These are phyloP conservation scores for Aspergillus sp. DNA, from an alignment of 2,329 filamentous ascomycete species.

Conservation along the genomic window DNA sequence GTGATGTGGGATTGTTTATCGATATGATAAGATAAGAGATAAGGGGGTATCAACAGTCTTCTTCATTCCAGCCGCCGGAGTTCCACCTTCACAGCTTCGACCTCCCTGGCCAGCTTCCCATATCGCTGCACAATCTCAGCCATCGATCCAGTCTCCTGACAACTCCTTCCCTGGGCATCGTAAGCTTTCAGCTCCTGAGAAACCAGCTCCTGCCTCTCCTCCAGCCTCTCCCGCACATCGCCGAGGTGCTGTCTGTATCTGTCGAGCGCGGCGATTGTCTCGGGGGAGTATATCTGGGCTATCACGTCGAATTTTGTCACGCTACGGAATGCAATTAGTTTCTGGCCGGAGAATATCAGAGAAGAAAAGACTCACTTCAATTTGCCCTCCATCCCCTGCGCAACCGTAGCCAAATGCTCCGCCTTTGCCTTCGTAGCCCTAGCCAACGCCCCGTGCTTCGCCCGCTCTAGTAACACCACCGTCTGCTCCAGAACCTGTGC, in stretches of 20 bases:
- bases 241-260: slow-evolving; percentile 26
- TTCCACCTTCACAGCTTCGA: neutral
- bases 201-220: slow-evolving; percentile 20
- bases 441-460: slow-evolving; percentile 29
- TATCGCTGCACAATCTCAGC: neutral
- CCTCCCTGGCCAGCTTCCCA: slow-evolving; percentile 3
- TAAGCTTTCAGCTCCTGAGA: slow-evolving; percentile 26
- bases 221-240: slow-evolving; percentile 19
- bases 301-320: slow-evolving; percentile 29
- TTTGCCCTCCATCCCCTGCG: slow-evolving; percentile 29
- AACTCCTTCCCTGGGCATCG: slow-evolving; percentile 17
- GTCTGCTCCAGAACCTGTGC: slow-evolving; percentile 27
- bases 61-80: neutral
- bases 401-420: slow-evolving; percentile 31
- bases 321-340: slow-evolving; percentile 12
- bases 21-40: too few species aligned
- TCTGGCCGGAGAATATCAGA: neutral
- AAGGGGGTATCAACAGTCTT: too few species aligned
- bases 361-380: slow-evolving; percentile 21
- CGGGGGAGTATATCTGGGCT: slow-evolving; percentile 29
- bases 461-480: slow-evolving; percentile 31
- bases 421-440: slow-evolving; percentile 29
- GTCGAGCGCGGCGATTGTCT: slow-evolving; percentile 23
- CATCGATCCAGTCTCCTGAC: neutral
- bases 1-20: too few species aligned